Conservation (phyloP, 2,329 filamentous ascomycete species). For the Aureobasidium zeae region DNA sequence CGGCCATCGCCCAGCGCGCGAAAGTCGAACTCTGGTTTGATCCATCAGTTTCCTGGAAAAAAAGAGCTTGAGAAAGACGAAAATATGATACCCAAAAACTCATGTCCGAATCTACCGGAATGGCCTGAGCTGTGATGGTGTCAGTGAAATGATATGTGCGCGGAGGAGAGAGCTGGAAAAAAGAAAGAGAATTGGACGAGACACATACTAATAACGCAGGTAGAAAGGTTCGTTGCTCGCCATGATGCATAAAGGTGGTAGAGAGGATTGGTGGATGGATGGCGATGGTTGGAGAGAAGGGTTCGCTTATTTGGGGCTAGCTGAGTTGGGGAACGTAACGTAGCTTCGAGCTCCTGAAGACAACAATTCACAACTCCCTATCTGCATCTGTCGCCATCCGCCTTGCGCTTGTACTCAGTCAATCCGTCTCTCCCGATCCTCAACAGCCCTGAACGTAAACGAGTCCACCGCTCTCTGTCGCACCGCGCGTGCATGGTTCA, state of each 20-base stretch:
- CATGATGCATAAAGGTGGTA: constrained; percentile 36
- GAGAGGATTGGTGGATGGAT: constrained; percentile 1
- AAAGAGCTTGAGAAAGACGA: background rate
- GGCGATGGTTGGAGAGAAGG: constrained; percentile 1
- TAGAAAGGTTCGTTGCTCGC: constrained; percentile 79
- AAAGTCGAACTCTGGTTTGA: constrained; percentile 78
- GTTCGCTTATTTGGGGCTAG: constrained; percentile 7
- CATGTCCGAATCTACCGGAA: constrained; percentile 93
- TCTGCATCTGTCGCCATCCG: background rate
- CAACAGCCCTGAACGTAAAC: background rate
- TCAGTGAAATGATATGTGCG: constrained; percentile 9
- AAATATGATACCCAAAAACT: constrained; percentile 81
- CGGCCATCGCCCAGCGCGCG: constrained; percentile 83
- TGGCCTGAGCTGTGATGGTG: constrained; percentile 68
- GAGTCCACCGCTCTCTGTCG: background rate
- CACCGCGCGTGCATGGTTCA: constrained; percentile 11
- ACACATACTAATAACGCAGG: constrained; percentile 85
- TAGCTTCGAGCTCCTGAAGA: constrained; percentile 12
- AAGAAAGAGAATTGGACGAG: constrained; percentile 25
- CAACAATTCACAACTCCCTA: constrained; percentile 1
- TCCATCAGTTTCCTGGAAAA: constrained; percentile 21
- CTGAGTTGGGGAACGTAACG: background rate
- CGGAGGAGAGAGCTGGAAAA: background rate
- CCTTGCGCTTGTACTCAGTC: background rate
- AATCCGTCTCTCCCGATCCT: background rate